A percentile compares a stretch with the other conserved stretches of the same genome.
Conservation (phyloP, 2,329 filamentous ascomycete species). For the Reticulascus tulasneorum region DNA sequence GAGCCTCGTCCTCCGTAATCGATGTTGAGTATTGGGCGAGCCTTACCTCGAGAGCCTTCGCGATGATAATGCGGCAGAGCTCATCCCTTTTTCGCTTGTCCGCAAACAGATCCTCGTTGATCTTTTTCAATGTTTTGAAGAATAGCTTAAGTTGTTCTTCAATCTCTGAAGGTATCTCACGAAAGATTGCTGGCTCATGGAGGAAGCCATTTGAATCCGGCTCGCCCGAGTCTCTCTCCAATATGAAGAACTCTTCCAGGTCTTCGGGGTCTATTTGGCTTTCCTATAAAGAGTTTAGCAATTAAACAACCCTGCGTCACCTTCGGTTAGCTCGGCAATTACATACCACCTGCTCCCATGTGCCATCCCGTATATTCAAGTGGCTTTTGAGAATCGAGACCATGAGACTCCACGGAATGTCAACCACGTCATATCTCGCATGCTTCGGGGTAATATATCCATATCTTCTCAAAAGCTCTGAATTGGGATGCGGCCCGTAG, state of each 20-base stretch:
- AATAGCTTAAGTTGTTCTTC: slow-evolving; percentile 46
- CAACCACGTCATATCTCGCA: slow-evolving; percentile 74
- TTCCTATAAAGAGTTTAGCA: slow-evolving; percentile 24
- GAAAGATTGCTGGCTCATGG: slow-evolving; percentile 30
- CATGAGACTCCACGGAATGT: slow-evolving; percentile 63
- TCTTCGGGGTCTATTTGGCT: slow-evolving; percentile 58
- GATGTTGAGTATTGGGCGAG: slow-evolving; percentile 39
- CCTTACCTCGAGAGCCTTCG: slow-evolving; percentile 31
- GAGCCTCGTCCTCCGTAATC: slow-evolving; percentile 33
- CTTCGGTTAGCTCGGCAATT: slow-evolving; percentile 24
- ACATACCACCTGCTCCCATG: slow-evolving; percentile 41
- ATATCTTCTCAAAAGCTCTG: slow-evolving; percentile 78
- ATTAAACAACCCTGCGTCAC: neutral
- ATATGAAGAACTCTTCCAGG: slow-evolving; percentile 70
- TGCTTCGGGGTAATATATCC: slow-evolving; percentile 83
- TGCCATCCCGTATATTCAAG: slow-evolving; percentile 30
- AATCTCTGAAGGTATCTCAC: slow-evolving; percentile 46
- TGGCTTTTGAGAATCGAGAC: slow-evolving; percentile 37
- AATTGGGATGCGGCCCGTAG: slow-evolving; percentile 79
- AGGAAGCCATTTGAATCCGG: slow-evolving; percentile 46
- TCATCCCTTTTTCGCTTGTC: slow-evolving; percentile 49
- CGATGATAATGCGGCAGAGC: slow-evolving; percentile 36
- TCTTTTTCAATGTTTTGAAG: slow-evolving; percentile 45
- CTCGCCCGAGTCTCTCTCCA: slow-evolving; percentile 53
- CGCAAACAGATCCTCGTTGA: slow-evolving; percentile 35